phyloP scores from a whole-genome alignment of 2,329 filamentous ascomycete genomes.

The Tothia fuscella region DNA sequence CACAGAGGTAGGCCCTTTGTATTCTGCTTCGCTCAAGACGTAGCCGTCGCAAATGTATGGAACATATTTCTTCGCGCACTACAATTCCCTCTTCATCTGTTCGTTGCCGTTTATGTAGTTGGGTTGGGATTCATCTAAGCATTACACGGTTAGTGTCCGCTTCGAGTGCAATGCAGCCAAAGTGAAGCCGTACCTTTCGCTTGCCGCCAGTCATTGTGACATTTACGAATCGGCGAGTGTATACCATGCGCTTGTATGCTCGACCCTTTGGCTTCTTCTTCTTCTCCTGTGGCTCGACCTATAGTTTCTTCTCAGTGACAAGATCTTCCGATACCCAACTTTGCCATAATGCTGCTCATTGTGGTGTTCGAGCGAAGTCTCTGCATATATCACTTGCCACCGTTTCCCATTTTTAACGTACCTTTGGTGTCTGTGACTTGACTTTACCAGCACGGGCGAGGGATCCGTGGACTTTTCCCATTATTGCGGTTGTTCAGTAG shows the following conservation, averaged over 20 bases:
- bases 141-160: background rate
- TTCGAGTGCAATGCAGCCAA: background rate
- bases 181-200: constrained; percentile 67
- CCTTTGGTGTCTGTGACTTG: constrained; percentile 92
- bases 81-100: background rate
- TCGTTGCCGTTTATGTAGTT: constrained; percentile 33
- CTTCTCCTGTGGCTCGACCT: constrained; percentile 91
- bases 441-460: constrained; percentile 82
- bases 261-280: constrained; percentile 94
- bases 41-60: background rate
- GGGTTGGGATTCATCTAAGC: constrained; percentile 89
- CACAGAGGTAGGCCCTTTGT: background rate
- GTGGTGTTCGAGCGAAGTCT: background rate
- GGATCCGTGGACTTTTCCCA: constrained; percentile 91
- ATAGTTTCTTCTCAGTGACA: constrained; percentile 14
- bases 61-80: background rate
- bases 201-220: constrained; percentile 95
- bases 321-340: background rate
- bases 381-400: background rate
- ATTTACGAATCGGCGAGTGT: constrained; percentile 97
- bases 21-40: constrained; percentile 4
- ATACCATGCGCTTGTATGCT: constrained; percentile 91
- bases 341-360: background rate
- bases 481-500: constrained; percentile 48
- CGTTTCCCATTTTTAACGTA: constrained; percentile 35